These are phyloP conservation scores for Fonsecaea erecta DNA, from an alignment of 2,329 filamentous ascomycete species.

Conservation along the genomic window DNA sequence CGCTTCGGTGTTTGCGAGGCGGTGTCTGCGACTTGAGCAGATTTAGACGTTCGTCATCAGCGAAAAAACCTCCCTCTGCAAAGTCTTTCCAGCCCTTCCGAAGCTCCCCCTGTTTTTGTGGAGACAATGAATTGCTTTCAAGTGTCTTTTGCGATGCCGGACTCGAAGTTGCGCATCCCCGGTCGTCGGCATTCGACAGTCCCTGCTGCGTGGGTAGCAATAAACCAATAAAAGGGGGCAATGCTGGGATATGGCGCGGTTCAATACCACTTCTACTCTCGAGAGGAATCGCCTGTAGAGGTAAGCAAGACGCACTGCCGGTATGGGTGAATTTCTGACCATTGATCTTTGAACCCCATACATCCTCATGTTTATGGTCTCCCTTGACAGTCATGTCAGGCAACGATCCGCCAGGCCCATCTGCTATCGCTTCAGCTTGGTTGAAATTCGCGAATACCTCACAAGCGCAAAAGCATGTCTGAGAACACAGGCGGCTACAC, in stretches of 20 bases:
- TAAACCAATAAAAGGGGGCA: background rate
- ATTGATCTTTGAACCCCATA: conserved; percentile 10
- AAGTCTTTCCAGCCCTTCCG: conserved; percentile 24
- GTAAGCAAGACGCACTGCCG: conserved; percentile 31
- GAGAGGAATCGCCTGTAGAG: conserved; percentile 11
- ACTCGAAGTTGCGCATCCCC: background rate
- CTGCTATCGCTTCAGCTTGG: conserved; percentile 6
- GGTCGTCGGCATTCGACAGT: background rate
- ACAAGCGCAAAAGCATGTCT: conserved; percentile 33
- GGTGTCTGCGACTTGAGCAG: background rate
- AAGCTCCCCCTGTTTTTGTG: conserved; percentile 18
- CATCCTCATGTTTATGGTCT: background rate
- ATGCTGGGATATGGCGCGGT: background rate
- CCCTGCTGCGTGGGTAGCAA: background rate
- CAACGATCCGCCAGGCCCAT: background rate
- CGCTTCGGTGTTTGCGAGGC: background rate
- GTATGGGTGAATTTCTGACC: conserved; percentile 20
- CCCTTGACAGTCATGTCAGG: background rate
- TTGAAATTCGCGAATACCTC: conserved; percentile 20
- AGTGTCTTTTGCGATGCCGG: background rate
- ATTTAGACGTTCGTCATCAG: conserved; percentile 17
- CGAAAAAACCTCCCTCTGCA: conserved; percentile 22
- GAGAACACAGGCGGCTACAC: conserved; percentile 28
- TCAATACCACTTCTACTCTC: background rate
- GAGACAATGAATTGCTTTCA: conserved; percentile 1